phyloP scores from a whole-genome alignment of 306 rosid genomes.

The Mimosa bimucronata region DNA sequence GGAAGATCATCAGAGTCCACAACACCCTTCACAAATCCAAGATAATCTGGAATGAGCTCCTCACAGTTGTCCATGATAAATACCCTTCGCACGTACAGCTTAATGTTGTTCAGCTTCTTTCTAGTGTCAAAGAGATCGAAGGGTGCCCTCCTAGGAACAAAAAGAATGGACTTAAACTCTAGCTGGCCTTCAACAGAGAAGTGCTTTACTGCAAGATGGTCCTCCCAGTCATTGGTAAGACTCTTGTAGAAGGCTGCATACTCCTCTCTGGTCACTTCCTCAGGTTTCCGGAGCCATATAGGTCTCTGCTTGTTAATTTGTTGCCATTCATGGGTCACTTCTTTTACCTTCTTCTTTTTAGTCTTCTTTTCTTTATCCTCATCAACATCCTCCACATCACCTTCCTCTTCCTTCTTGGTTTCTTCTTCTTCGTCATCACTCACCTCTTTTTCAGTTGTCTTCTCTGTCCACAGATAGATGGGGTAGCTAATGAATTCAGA shows the following conservation, averaged over 20 bases:
- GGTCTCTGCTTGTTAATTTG: slow-evolving; percentile 71
- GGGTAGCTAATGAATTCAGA: slow-evolving; percentile 71
- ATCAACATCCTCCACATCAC: slow-evolving; percentile 55
- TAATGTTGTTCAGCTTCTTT: slow-evolving; percentile 66
- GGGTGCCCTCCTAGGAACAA: slow-evolving; percentile 65
- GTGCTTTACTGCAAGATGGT: slow-evolving; percentile 64
- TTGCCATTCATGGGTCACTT: slow-evolving; percentile 65
- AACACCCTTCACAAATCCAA: slow-evolving; percentile 62
- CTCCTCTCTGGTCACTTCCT: slow-evolving; percentile 60
- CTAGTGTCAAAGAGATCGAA: slow-evolving; percentile 62
- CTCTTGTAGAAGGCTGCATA: slow-evolving; percentile 72
- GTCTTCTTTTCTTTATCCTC: slow-evolving; percentile 48
- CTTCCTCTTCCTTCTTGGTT: slow-evolving; percentile 57
- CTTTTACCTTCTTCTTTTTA: slow-evolving; percentile 65
- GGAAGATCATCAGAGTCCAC: slow-evolving; percentile 73
- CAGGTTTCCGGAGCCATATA: slow-evolving; percentile 67
- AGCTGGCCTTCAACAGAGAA: slow-evolving; percentile 71
- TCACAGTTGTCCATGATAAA: slow-evolving; percentile 74
- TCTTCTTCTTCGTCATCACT: slow-evolving; percentile 64
- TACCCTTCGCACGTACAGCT: slow-evolving; percentile 65
- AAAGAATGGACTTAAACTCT: slow-evolving; percentile 60
- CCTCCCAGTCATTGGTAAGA: slow-evolving; percentile 72
- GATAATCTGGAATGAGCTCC: slow-evolving; percentile 67
- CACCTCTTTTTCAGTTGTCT: slow-evolving; percentile 64
- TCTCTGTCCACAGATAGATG: slow-evolving; percentile 66